Evolutionary conservation across 768 basidiomycete genomes (phyloP), one percentile per base, ranked within the genome.

Genomic region (Lactarius sp.): DNA sequence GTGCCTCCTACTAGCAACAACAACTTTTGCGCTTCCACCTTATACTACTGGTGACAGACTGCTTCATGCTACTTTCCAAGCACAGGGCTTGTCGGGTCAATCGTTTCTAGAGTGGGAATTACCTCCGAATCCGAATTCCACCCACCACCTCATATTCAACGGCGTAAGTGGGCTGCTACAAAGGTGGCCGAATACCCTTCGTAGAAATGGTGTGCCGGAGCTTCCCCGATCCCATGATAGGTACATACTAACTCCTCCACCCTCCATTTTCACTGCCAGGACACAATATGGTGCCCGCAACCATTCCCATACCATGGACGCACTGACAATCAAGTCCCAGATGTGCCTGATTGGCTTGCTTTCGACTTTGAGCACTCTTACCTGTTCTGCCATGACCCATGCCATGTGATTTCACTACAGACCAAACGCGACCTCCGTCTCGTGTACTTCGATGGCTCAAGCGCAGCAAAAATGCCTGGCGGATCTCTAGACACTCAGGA

Each of bases 401-500:
- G 61, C 41, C 52, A 52, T 39, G 52, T 63, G 16, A 31, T 68
- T 12, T 57, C 65, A 5, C 2, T 63, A 4, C 51, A 60, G 18
- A 16, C 67, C 3, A 66, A 59, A 20, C 59, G 65, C 8, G 46
- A 53, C 36, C 59, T 66, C 20, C 22, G 22, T 27, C 22, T 27
- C 22, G 22, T 27, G 3, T 66, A 68, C 51, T 66, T 68, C 27
- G 61, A 68, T 50, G 67, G 67, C 10, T 27, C 58, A 8, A 57
- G 55, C 6, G 59, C 65, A 16, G 65, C 53, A 3, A 61, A 70
- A 56, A 66, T 75, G 64, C n/a, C 33, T 27, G 63, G 64, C 18
- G 76, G 77, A 4, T 60, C 73, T 0, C 61, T 76, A 66, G 77
- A 78, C 49, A 65, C 70, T 0, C 77, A 78, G 59, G 77, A 78